phyloP scores from a whole-genome alignment of 2,329 filamentous ascomycete genomes.

The Lasiodiplodia sp. region DNA sequence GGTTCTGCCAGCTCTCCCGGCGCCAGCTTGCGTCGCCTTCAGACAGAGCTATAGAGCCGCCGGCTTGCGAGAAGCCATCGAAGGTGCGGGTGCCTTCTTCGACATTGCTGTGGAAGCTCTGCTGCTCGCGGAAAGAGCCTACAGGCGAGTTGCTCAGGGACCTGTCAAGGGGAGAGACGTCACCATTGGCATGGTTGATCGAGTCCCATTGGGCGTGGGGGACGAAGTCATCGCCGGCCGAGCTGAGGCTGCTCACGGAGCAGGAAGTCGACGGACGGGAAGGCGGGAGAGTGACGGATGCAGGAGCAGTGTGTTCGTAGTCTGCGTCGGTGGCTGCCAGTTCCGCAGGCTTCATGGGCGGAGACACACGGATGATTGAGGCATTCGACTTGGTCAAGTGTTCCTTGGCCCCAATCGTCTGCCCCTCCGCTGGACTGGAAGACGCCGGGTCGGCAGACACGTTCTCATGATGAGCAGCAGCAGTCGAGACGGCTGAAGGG shows the following conservation, averaged over 20 bases:
- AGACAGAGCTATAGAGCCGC: slow-evolving; percentile 5
- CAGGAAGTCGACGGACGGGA: slow-evolving; percentile 13
- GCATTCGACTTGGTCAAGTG: slow-evolving; percentile 20
- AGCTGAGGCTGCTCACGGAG: slow-evolving; percentile 19
- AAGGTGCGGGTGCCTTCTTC: not conserved
- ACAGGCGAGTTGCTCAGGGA: slow-evolving; percentile 9
- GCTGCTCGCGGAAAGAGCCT: slow-evolving; percentile 4
- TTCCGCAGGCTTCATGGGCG: not conserved
- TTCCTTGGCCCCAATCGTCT: slow-evolving; percentile 16
- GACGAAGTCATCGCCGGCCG: slow-evolving; percentile 1
- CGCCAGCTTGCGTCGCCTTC: slow-evolving; percentile 21
- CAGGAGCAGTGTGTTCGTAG: not conserved
- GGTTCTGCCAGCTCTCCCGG: not conserved
- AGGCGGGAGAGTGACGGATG: slow-evolving; percentile 10
- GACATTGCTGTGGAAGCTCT: not conserved
- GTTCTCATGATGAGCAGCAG: slow-evolving; percentile 17
- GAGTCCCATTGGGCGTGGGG: slow-evolving; percentile 11
- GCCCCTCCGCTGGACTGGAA: not conserved
- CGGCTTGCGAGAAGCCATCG: not conserved
- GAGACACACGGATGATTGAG: slow-evolving; percentile 13
- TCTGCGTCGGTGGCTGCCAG: not conserved
- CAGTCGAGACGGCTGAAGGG: slow-evolving; percentile 14
- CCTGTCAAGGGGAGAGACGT: slow-evolving; percentile 15
- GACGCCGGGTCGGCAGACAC: slow-evolving; percentile 13
- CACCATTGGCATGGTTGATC: slow-evolving; percentile 12